phyloP scores from a whole-genome alignment of 164 flowering plant genomes.

The Nelumbo lutea region DNA sequence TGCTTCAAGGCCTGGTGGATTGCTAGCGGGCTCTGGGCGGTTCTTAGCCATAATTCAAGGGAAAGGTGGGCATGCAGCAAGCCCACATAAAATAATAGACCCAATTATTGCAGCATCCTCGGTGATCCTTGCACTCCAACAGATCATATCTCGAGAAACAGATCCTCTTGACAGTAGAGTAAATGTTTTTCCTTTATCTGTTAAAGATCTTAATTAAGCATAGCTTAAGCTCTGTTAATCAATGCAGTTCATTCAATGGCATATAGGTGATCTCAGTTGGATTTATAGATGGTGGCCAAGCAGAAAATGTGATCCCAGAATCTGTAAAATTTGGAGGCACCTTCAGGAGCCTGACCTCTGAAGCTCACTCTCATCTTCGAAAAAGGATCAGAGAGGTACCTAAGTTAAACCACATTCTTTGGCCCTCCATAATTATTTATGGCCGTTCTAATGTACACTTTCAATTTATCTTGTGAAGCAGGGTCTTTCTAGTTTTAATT shows the following conservation, averaged over 20 bases:
- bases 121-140: constrained; percentile 56
- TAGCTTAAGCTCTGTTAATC: not conserved
- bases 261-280: constrained; percentile 63
- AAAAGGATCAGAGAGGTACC: constrained; percentile 67
- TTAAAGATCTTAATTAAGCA: not conserved
- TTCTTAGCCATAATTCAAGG: constrained; percentile 50
- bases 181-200: constrained; percentile 1
- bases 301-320: constrained; percentile 57
- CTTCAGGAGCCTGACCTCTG: constrained; percentile 48
- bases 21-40: constrained; percentile 50
- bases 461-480: not conserved
- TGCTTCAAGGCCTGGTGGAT: constrained; percentile 65
- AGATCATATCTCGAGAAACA: constrained; percentile 64
- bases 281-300: constrained; percentile 45
- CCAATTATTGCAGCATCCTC: constrained; percentile 59
- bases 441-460: not conserved
- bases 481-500: not conserved
- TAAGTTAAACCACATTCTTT: not conserved
- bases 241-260: no score
- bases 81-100: constrained; percentile 43
- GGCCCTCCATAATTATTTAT: not conserved
- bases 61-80: constrained; percentile 55
- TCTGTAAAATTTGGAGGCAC: constrained; percentile 67
- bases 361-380: constrained; percentile 37
- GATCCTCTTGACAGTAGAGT: constrained; percentile 68